A percentile compares a stretch with the other conserved stretches of the same genome.
Evolutionary conservation across 176 grass and related monocot genomes (phyloP).

Genomic region (Ananas comosus): DNA sequence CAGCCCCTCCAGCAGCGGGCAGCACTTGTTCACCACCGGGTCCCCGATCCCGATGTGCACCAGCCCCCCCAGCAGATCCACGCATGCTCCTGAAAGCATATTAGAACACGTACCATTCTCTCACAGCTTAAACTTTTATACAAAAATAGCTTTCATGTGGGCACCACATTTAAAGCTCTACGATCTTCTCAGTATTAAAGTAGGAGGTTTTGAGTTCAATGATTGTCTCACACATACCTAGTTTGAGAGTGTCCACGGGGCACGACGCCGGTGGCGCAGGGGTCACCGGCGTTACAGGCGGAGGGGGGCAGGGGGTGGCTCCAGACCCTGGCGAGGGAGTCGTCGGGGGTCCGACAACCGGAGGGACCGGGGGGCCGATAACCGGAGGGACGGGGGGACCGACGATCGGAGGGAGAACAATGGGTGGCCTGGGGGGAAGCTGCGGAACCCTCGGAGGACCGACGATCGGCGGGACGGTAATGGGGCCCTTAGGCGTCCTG

Average conservation of each 20-base stretch:
- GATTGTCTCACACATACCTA: not conserved
- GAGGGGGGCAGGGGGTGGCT: slow-evolving; percentile 28
- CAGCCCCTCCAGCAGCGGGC: slow-evolving; percentile 72
- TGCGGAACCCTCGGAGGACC: slow-evolving; percentile 14
- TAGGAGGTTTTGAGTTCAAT: too few relatives aligned
- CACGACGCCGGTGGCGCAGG: slow-evolving; percentile 23
- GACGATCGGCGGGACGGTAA: slow-evolving; percentile 13
- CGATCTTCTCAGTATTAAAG: too few relatives aligned
- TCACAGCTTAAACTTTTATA: too few relatives aligned
- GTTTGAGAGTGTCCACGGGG: slow-evolving; percentile 77
- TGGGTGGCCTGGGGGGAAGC: slow-evolving; percentile 7
- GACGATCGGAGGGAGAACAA: slow-evolving; percentile 4
- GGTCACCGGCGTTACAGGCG: slow-evolving; percentile 11
- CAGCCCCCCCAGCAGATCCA: slow-evolving; percentile 86
- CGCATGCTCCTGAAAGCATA: slow-evolving; percentile 46
- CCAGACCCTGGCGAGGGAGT: slow-evolving; percentile 2
- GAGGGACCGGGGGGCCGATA: not conserved
- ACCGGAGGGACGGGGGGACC: not conserved
- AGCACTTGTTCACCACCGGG: slow-evolving; percentile 83
- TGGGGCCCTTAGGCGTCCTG: slow-evolving; percentile 20
- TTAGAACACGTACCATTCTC: too few relatives aligned
- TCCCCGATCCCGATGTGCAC: slow-evolving; percentile 84
- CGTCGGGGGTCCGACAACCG: slow-evolving; percentile 11
- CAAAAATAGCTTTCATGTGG: too few relatives aligned
- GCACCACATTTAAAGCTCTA: too few relatives aligned